Percentiles rank a stretch among this genome's conserved stretches.
Conservation (phyloP, 306 rosid genomes). For the Cajanus cajan region DNA sequence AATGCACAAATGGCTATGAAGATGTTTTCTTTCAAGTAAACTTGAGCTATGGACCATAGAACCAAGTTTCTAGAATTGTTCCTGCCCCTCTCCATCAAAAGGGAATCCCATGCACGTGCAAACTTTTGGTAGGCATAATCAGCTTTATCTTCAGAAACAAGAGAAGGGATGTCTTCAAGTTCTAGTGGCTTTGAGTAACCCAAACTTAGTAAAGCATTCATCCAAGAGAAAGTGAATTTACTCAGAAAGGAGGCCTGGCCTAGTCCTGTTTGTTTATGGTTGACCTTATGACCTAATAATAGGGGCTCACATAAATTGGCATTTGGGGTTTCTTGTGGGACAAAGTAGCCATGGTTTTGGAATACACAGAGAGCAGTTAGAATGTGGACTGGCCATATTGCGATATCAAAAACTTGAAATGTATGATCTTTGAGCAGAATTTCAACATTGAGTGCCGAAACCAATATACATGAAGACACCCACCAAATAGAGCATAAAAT, state of each 20-base stretch:
- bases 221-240: slow-evolving; percentile 1
- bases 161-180: neutral
- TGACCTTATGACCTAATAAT: neutral
- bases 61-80: neutral
- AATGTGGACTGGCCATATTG: neutral
- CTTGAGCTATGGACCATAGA: neutral
- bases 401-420: neutral
- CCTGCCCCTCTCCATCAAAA: neutral
- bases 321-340: neutral
- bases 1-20: neutral
- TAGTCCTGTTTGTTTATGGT: neutral
- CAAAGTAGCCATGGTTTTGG: neutral
- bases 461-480: neutral
- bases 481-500: neutral
- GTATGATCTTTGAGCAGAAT: neutral
- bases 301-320: neutral
- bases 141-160: neutral
- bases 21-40: neutral
- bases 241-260: neutral
- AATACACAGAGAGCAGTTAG: neutral
- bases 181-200: neutral
- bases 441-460: neutral
- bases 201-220: neutral
- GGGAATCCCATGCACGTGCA: neutral
- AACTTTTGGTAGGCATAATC: neutral